Evolutionary conservation across 139 green algal species (phyloP).

Genomic region (Eudorina sp.): DNA sequence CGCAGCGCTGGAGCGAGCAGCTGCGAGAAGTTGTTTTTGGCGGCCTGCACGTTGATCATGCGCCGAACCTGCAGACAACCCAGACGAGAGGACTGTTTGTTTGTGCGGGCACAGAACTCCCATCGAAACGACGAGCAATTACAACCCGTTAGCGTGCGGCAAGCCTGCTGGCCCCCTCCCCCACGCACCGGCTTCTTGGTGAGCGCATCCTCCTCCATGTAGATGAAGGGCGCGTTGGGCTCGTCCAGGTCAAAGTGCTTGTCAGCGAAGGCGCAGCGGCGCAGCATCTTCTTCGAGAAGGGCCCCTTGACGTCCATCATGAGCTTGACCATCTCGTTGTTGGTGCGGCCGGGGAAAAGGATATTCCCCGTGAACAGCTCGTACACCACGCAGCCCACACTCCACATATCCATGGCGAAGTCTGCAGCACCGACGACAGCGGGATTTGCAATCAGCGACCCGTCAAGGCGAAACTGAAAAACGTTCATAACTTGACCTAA

Average conservation of each 20-base stretch:
- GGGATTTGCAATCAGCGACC: no score
- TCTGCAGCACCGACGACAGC: conserved; percentile 66
- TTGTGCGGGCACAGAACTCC: no score
- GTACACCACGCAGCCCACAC: conserved; percentile 94
- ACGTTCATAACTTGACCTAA: no score
- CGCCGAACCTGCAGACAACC: conserved; percentile 78
- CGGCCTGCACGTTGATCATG: conserved; percentile 81
- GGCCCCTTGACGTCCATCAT: conserved; percentile 97
- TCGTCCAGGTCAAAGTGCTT: conserved; percentile 90
- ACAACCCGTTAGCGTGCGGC: not conserved
- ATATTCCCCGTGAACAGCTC: conserved; percentile 98
- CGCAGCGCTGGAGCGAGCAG: conserved; percentile 62
- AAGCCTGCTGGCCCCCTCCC: not conserved
- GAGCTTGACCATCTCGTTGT: conserved; percentile 99
- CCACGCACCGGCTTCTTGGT: conserved; percentile 73
- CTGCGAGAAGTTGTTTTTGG: conserved; percentile 80
- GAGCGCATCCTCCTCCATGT: conserved; percentile 85
- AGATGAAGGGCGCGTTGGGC: conserved; percentile 80
- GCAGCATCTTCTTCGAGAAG: conserved; percentile 96
- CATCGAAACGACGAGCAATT: not conserved
- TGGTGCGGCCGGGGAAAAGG: conserved; percentile 94
- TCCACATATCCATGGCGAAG: conserved; percentile 97
- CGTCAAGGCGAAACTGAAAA: no score
- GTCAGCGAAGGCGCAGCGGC: conserved; percentile 65
- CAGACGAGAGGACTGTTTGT: no score